Evolutionary conservation across 2,329 filamentous ascomycete genomes (phyloP).

Genomic region (Apiospora arundinis): DNA sequence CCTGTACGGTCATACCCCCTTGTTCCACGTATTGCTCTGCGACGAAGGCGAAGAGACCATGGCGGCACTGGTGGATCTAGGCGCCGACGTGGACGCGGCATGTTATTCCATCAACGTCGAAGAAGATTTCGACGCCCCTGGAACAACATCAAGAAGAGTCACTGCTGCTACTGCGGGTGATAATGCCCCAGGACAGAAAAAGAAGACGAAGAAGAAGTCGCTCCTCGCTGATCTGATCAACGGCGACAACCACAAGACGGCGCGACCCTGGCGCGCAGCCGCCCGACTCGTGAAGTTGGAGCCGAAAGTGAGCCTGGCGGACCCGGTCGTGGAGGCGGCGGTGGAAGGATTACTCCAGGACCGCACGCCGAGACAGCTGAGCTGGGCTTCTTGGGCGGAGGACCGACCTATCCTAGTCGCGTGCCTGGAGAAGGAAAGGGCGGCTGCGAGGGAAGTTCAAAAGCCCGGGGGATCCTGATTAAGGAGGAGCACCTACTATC

Average conservation of each 20-base stretch:
- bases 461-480: no score
- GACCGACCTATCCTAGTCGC: no score
- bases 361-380: no score
- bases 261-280: not conserved
- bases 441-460: no score
- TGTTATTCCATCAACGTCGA: not conserved
- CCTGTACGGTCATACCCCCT: not conserved
- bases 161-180: no score
- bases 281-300: not conserved
- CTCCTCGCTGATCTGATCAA: not conserved
- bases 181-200: not conserved
- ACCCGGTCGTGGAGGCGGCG: not conserved
- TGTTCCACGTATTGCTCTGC: not conserved
- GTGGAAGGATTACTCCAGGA: not conserved
- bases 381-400: no score
- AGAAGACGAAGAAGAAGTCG: not conserved
- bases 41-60: not conserved
- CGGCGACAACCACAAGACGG: not conserved
- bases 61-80: not conserved
- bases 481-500: no score
- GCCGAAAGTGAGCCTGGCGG: no score
- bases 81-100: not conserved
- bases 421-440: no score
- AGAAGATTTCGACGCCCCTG: not conserved
- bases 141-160: no score